Evolutionary conservation across 2,329 filamentous ascomycete species (phyloP), one percentile per base, ranked within the genome.

Genomic region (Trichoderma harzianum): DNA sequence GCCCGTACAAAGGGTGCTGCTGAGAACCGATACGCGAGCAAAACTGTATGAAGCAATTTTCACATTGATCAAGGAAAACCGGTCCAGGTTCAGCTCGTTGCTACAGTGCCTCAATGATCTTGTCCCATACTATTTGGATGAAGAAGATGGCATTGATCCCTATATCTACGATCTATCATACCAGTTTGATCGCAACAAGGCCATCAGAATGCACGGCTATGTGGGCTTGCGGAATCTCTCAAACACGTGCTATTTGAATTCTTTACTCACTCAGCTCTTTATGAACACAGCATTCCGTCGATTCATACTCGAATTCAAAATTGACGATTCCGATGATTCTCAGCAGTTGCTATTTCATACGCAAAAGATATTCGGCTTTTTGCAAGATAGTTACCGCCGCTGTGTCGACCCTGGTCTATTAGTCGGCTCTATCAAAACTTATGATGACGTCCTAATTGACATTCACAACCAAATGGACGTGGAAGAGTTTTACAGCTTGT

Each of bases 221-320:
- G 90, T 92, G n/a, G 96, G 96, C 1, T 82, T 99, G n/a, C 88
- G 88, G 71, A 99, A 99, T 77, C 87, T 98, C 18, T 96, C 94
- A 11, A 97, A 98, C 79, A 98, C 97, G 0, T 99, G 96, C 82
- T 99, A 99, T 79, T 88, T 98, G 78, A 99, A 99, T 79, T 98
- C 96, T 0, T 85, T 99, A 0, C 87, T 98, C 73, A 95, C 94
- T 0, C 96, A 99, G 78, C 88, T 99, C 0, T 99, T 95, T 84
- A 98, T 98, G 94, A 98, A 99, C 78, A 83, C 93, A 18, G 87
- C 90, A 7, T 98, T 99, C 77, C 91, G 96, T 21, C 87, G 89
- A 18, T 97, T 98, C 80, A 92, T 99, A 76, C 86, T 98, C 73
- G 81, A 85, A 71, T 85, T 88, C n/a, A 81, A 85, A 10, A 83